phyloP scores from a whole-genome alignment of 495 filamentous ascomycete species.

The Penicillium verhagenii region DNA sequence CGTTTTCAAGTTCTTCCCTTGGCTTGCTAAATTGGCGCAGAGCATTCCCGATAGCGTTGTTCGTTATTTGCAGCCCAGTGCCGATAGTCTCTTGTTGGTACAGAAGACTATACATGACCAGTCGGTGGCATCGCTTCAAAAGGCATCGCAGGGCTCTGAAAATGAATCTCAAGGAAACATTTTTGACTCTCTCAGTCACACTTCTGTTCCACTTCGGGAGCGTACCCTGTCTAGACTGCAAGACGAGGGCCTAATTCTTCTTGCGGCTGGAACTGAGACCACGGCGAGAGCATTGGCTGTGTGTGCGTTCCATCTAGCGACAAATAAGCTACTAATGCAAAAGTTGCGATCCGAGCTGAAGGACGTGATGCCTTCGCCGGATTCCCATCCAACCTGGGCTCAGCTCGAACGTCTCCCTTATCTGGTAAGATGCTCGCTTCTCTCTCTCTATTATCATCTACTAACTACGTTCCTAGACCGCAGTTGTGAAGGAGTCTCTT shows the following conservation, averaged over 20 bases:
- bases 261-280: conserved; percentile 37
- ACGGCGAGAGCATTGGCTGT: conserved; percentile 26
- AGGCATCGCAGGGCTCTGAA: conserved; percentile 2
- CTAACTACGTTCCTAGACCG: background rate
- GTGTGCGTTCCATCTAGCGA: conserved; percentile 26
- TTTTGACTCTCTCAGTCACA: conserved; percentile 11
- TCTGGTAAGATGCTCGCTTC: too few species aligned
- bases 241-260: conserved; percentile 28
- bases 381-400: background rate
- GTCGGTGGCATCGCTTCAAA: background rate
- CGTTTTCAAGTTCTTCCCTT: background rate
- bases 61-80: background rate
- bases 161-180: conserved; percentile 1
- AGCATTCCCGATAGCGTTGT: background rate
- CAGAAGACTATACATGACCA: background rate
- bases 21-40: background rate
- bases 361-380: conserved; percentile 19
- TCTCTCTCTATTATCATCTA: background rate
- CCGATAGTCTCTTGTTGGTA: background rate
- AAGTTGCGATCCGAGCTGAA: conserved; percentile 24
- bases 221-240: conserved; percentile 21
- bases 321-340: conserved; percentile 12
- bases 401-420: conserved; percentile 48
- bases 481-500: conserved; percentile 2
- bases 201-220: conserved; percentile 14